phyloP scores from a whole-genome alignment of 345 rosid genomes.

The Crucihimalaya himalaica region DNA sequence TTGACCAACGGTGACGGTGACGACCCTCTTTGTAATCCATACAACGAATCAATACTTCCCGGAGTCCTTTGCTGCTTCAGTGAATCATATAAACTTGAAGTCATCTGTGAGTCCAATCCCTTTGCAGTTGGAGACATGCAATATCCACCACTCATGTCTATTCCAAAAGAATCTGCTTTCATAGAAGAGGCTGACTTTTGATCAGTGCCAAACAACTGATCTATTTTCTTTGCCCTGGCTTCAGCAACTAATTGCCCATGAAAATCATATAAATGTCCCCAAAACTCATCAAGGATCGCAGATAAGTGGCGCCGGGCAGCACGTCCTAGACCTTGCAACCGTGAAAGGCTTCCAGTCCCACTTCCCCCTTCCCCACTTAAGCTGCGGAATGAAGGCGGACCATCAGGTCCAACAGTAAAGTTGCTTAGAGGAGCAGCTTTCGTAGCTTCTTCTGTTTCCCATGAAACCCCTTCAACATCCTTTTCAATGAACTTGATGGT shows the following conservation, averaged over 20 bases:
- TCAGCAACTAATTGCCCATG: conserved; percentile 74
- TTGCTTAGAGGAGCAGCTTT: conserved; percentile 56
- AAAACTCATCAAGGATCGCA: conserved; percentile 76
- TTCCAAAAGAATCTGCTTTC: conserved; percentile 55
- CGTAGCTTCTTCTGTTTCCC: conserved; percentile 71
- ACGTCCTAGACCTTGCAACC: conserved; percentile 94
- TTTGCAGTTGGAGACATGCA: conserved; percentile 54
- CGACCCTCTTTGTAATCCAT: conserved; percentile 62
- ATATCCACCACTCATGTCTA: conserved; percentile 52
- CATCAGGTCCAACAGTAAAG: conserved; percentile 54
- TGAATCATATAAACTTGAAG: conserved; percentile 57
- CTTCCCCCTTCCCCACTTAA: conserved; percentile 81
- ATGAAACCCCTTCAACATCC: conserved; percentile 62
- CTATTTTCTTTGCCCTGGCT: conserved; percentile 67
- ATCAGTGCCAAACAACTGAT: conserved; percentile 55
- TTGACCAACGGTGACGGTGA: conserved; percentile 57
- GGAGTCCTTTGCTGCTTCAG: conserved; percentile 60
- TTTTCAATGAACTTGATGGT: conserved; percentile 45
- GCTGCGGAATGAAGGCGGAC: conserved; percentile 84
- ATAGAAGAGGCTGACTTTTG: conserved; percentile 46
- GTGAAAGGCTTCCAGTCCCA: conserved; percentile 88
- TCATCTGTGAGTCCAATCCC: conserved; percentile 55
- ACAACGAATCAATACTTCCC: conserved; percentile 54
- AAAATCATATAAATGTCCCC: conserved; percentile 86
- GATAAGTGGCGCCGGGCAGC: conserved; percentile 90